Percentiles rank a stretch among this genome's conserved stretches.
These are phyloP conservation scores for Angomonas ambiguus DNA, from an alignment of 208 protist genomes.

Conservation along the genomic window DNA sequence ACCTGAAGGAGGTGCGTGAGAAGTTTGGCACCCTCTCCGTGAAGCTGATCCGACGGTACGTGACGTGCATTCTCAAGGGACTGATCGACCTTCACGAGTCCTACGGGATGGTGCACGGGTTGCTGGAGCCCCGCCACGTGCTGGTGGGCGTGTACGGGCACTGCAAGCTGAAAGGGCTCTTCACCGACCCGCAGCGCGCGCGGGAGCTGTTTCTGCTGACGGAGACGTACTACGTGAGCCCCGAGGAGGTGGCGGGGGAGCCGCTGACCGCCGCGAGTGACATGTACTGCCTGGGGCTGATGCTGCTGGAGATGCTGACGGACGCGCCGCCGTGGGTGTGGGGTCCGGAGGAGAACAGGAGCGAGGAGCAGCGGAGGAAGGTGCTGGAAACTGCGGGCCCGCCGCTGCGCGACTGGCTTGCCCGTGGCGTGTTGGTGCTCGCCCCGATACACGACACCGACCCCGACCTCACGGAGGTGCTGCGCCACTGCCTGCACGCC, in stretches of 20 bases:
- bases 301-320: slow-evolving; percentile 41
- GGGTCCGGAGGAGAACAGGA: slow-evolving; percentile 7
- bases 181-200: slow-evolving; percentile 7
- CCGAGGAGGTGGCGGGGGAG: slow-evolving; percentile 42
- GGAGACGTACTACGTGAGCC: slow-evolving; percentile 54
- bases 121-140: slow-evolving; percentile 55
- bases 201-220: slow-evolving; percentile 19
- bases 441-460: background rate
- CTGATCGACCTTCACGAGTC: slow-evolving; percentile 50
- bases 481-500: background rate
- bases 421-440: background rate
- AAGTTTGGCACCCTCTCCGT: slow-evolving; percentile 22
- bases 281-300: slow-evolving; percentile 56
- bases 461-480: background rate
- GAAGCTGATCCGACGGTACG: slow-evolving; percentile 29
- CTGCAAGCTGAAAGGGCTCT: slow-evolving; percentile 63
- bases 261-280: slow-evolving; percentile 43
- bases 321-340: slow-evolving; percentile 25
- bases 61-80: slow-evolving; percentile 3
- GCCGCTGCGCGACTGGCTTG: background rate
- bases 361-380: background rate
- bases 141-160: slow-evolving; percentile 47
- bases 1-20: slow-evolving; percentile 17
- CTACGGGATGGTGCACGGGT: slow-evolving; percentile 48
- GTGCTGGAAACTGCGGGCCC: background rate